Evolutionary conservation across 2,329 filamentous ascomycete species (phyloP), one percentile per base, ranked within the genome.

Genomic region (Exophiala alcalophila): DNA sequence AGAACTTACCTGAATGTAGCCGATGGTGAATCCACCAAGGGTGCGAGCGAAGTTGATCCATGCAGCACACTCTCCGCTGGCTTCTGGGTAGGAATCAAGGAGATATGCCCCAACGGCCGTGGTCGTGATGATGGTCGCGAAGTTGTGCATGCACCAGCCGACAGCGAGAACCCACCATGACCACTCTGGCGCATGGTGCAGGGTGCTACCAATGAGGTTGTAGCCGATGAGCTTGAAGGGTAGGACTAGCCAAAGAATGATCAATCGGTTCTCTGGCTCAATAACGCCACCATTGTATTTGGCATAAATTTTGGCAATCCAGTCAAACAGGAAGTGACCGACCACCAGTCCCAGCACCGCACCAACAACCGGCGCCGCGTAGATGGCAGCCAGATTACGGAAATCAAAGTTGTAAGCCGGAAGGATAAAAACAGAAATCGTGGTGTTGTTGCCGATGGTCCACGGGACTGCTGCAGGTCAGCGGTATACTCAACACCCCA

Each of bases 311-410:
- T 59, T 61, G 4, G 68, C 70, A 6, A 76, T 55, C 5, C 62
- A 50, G 47, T 79, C 75, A 58, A 78, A 73, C 27, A 78, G 60
- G 63, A 68, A 77, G 56, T 78, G 74, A 2, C 76, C 75, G 8
- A 65, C 58, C 0, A 70, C 33, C 59, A 76, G 70, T 20, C 74
- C 76, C 2, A 78, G 56, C 6, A 76, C 53, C 4, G 71, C 67
- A 3, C 69, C 75, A 3, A 77, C 66, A 12, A 79, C 66, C 1
- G 73, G 73, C 2, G 73, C 70, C 52, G 77, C 76, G 61, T 79
- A 78, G 53, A 79, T 74, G 36, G 65, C 66, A 1, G 68, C 75
- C 27, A 77, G 68, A 31, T 69, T 62, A 25, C 65, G 65, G 1
- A 66, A 67, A 3, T 64, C 67, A 52, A 76, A 74, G 14, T 65